Evolutionary conservation across 768 basidiomycete species (phyloP).

Genomic region (Gloeophyllum trabeum): DNA sequence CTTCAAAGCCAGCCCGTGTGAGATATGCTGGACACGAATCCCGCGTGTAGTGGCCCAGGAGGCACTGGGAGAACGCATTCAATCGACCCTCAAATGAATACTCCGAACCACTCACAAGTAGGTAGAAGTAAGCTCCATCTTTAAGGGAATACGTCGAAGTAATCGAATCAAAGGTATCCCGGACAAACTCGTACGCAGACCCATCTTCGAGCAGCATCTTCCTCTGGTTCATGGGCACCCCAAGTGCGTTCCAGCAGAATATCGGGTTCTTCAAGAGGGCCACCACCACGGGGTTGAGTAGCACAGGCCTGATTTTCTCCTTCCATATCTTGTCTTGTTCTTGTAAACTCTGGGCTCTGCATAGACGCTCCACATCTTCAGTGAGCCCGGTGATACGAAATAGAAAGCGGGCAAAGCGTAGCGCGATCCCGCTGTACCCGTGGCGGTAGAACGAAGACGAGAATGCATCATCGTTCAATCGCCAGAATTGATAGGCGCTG

Average conservation of each 20-base stretch:
- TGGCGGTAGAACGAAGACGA: conserved; percentile 49
- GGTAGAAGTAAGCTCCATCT: conserved; percentile 9
- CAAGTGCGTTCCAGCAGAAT: conserved; percentile 72
- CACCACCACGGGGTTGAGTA: conserved; percentile 47
- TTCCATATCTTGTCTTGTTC: conserved; percentile 58
- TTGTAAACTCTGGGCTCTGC: conserved; percentile 36
- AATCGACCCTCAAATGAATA: not conserved
- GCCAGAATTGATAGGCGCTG: conserved; percentile 71
- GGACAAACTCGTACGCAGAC: conserved; percentile 33
- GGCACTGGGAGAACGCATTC: conserved; percentile 14
- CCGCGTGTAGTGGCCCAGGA: conserved; percentile 45
- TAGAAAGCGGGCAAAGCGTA: conserved; percentile 46
- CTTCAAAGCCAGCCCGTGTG: conserved; percentile 46
- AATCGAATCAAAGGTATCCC: conserved; percentile 40
- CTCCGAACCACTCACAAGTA: conserved; percentile 3
- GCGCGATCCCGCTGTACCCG: conserved; percentile 59
- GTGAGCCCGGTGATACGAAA: conserved; percentile 51
- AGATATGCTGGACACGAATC: conserved; percentile 56
- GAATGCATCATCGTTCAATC: conserved; percentile 40
- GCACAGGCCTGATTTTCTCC: conserved; percentile 44
- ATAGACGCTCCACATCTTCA: conserved; percentile 42
- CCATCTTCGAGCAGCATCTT: conserved; percentile 47
- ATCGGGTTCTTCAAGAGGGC: conserved; percentile 32
- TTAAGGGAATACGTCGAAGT: conserved; percentile 38
- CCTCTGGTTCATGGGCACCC: conserved; percentile 58